These are phyloP conservation scores for Cryptococcus floricola DNA, from an alignment of 1,284 basidiomycete genomes.

Conservation along the genomic window DNA sequence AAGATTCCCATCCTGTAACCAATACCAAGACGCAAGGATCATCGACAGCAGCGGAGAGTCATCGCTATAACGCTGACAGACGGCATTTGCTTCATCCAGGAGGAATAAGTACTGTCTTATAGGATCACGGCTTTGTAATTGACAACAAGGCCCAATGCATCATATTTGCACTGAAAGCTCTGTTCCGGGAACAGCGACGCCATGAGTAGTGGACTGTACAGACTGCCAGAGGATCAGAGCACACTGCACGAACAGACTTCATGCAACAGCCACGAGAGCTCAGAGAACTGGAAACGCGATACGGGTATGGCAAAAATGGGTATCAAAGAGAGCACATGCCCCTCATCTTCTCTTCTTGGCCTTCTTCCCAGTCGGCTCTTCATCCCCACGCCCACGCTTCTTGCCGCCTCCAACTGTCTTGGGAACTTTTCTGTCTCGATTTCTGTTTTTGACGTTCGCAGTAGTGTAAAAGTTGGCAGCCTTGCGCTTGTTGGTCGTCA, in stretches of 20 bases:
- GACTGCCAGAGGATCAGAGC: background rate
- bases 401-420: constrained; percentile 16
- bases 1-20: no score
- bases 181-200: no score
- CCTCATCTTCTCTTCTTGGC: constrained; percentile 16
- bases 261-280: background rate
- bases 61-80: no score
- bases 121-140: no score
- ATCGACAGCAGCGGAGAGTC: no score
- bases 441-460: constrained; percentile 88
- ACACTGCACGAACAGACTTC: no score
- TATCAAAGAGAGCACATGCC: background rate
- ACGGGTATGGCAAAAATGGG: background rate
- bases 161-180: no score
- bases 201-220: background rate
- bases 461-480: constrained; percentile 84
- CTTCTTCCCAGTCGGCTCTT: constrained; percentile 7
- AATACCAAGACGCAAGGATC: no score
- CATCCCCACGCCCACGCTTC: constrained; percentile 16
- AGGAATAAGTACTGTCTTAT: no score
- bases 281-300: background rate
- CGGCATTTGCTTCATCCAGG: no score
- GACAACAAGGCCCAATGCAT: no score
- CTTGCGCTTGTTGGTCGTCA: constrained; percentile 92
- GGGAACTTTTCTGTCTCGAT: constrained; percentile 47